Conservation (phyloP, 2,329 filamentous ascomycete genomes). For the Hortaea werneckii region DNA sequence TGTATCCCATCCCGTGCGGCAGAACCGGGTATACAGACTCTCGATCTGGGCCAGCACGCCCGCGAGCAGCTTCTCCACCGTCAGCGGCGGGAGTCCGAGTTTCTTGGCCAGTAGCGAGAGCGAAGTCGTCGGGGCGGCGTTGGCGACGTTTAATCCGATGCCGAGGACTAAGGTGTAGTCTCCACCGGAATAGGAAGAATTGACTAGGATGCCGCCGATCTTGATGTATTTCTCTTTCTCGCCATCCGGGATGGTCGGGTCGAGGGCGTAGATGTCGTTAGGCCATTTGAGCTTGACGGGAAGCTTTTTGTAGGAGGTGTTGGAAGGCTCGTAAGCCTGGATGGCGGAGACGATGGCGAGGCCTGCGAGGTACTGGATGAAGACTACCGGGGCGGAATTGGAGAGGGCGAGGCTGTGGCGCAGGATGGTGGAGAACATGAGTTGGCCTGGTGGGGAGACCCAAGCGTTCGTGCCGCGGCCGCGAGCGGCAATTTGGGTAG, state of each 20-base stretch:
- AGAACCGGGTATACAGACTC: slow-evolving; percentile 63
- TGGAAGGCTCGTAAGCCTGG: slow-evolving; percentile 55
- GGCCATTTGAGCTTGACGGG: slow-evolving; percentile 93
- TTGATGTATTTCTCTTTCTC: slow-evolving; percentile 75
- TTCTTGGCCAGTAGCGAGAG: slow-evolving; percentile 57
- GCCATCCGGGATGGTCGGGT: slow-evolving; percentile 40
- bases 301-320: slow-evolving; percentile 56
- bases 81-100: slow-evolving; percentile 44
- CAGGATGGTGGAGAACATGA: slow-evolving; percentile 83
- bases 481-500: slow-evolving; percentile 76
- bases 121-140: slow-evolving; percentile 83
- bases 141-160: slow-evolving; percentile 71
- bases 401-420: slow-evolving; percentile 69
- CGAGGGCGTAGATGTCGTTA: slow-evolving; percentile 62
- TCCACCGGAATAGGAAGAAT: slow-evolving; percentile 67
- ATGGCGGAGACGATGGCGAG: slow-evolving; percentile 80
- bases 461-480: slow-evolving; percentile 89
- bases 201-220: slow-evolving; percentile 85
- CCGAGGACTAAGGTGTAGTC: slow-evolving; percentile 80
- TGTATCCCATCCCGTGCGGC: slow-evolving; percentile 61
- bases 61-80: slow-evolving; percentile 71
- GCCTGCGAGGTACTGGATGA: slow-evolving; percentile 86
- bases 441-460: slow-evolving; percentile 76
- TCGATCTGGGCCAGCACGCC: slow-evolving; percentile 72
- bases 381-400: slow-evolving; percentile 67